A percentile compares a stretch with the other conserved stretches of the same genome.
Evolutionary conservation across 495 filamentous ascomycete genomes (phyloP).

Genomic region (Podospora tetraspora): DNA sequence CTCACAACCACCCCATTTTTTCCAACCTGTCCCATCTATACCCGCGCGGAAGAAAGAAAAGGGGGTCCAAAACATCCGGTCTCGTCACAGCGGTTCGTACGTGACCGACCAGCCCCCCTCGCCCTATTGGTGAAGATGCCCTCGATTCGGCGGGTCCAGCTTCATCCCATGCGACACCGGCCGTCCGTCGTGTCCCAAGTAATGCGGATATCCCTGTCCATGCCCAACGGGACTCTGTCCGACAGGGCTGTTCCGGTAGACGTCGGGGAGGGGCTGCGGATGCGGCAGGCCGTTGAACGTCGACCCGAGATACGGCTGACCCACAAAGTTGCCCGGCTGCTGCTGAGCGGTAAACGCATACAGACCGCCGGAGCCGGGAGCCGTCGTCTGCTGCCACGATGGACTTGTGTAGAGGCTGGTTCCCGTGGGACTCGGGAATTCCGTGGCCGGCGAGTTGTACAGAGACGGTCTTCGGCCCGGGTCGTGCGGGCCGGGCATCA

Average conservation of each 20-base stretch:
- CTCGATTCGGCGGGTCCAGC: slow-evolving; percentile 13
- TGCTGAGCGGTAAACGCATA: slow-evolving; percentile 28
- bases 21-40: slow-evolving; percentile 5
- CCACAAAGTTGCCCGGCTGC: slow-evolving; percentile 22
- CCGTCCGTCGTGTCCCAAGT: slow-evolving; percentile 8
- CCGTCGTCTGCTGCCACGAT: slow-evolving; percentile 26
- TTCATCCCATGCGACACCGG: slow-evolving; percentile 6
- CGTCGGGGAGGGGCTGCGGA: slow-evolving; percentile 1
- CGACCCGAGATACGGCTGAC: slow-evolving; percentile 21
- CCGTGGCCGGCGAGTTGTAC: slow-evolving; percentile 29
- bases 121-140: slow-evolving; percentile 10
- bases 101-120: not conserved
- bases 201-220: slow-evolving; percentile 10
- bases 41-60: not conserved
- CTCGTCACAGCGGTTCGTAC: not conserved
- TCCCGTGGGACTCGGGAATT: slow-evolving; percentile 30
- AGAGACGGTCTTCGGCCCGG: slow-evolving; percentile 31
- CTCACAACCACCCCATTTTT: not conserved
- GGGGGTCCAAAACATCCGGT: not conserved
- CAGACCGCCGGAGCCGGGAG: slow-evolving; percentile 24
- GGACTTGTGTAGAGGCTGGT: slow-evolving; percentile 27
- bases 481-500: slow-evolving; percentile 35
- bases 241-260: slow-evolving; percentile 21
- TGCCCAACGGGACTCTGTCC: slow-evolving; percentile 11
- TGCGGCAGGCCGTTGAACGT: slow-evolving; percentile 30